Percentiles rank a stretch among this genome's conserved stretches.
Evolutionary conservation across 2,329 filamentous ascomycete genomes (phyloP).

Genomic region (Aspergillus viridinutans): DNA sequence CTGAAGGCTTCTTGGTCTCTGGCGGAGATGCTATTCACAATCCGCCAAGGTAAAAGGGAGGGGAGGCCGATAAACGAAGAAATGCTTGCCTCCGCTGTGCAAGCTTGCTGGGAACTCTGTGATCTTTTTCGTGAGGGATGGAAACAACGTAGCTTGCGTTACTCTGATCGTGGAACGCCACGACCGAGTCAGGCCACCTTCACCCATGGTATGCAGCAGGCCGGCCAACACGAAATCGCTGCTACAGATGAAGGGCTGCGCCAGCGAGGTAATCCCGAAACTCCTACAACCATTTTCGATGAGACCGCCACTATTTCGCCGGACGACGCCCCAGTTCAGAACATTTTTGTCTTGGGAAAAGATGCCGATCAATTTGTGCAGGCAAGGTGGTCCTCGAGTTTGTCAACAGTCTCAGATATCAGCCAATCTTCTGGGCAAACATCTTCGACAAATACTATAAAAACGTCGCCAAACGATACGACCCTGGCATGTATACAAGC

Average conservation of each 20-base stretch:
- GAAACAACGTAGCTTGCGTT: conserved; percentile 68
- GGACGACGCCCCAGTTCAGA: conserved; percentile 73
- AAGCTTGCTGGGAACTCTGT: conserved; percentile 91
- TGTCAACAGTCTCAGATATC: conserved; percentile 73
- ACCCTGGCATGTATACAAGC: conserved; percentile 74
- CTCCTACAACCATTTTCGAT: conserved; percentile 91
- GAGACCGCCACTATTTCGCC: conserved; percentile 82
- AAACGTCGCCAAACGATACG: conserved; percentile 58
- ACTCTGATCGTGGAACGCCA: conserved; percentile 74
- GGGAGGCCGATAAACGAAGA: conserved; percentile 73
- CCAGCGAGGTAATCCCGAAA: conserved; percentile 61
- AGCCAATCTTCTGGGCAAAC: conserved; percentile 59
- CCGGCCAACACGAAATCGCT: conserved; percentile 39
- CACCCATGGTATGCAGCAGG: conserved; percentile 53
- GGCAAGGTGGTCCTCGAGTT: conserved; percentile 69
- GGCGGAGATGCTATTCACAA: conserved; percentile 87
- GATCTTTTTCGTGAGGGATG: conserved; percentile 90
- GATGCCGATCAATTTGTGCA: conserved; percentile 49
- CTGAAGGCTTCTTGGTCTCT: conserved; percentile 84
- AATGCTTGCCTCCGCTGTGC: conserved; percentile 78
- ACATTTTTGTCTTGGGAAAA: conserved; percentile 82
- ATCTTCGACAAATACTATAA: conserved; percentile 43
- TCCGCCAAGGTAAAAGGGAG: conserved; percentile 76
- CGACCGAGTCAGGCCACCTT: conserved; percentile 75
- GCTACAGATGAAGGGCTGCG: conserved; percentile 23